Percentiles rank a stretch among this genome's conserved stretches.
phyloP scores from a whole-genome alignment of 176 grass and related monocot species.

The Musa troglodytarum region DNA sequence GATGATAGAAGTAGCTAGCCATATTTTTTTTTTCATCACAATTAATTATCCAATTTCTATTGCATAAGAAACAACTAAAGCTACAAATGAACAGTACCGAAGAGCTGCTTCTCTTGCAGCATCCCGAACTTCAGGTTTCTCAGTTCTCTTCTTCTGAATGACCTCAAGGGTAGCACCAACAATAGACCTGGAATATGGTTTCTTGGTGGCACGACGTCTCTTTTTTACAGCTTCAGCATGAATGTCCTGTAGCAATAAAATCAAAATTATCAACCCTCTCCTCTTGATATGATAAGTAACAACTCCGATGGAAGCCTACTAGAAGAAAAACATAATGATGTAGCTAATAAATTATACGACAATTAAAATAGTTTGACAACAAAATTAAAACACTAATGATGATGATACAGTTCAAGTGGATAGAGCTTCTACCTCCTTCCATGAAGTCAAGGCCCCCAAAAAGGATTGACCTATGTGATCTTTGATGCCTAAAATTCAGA shows the following conservation, averaged over 20 bases:
- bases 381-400: too few species aligned
- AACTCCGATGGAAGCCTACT: neutral
- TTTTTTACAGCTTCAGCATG: conserved; percentile 15
- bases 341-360: too few species aligned
- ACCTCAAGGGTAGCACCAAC: conserved; percentile 8
- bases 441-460: too few species aligned
- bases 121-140: conserved; percentile 11
- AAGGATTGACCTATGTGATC: too few species aligned
- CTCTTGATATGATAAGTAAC: neutral
- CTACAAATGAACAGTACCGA: neutral
- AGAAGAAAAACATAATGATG: neutral
- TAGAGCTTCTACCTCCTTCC: too few species aligned
- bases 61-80: neutral
- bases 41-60: too few species aligned
- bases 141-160: conserved; percentile 17
- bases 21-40: too few species aligned
- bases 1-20: too few species aligned
- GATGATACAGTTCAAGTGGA: too few species aligned
- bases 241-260: neutral
- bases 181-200: conserved; percentile 13
- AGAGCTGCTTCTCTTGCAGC: conserved; percentile 14
- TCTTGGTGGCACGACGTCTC: neutral
- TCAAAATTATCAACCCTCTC: neutral
- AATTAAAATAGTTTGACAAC: too few species aligned
- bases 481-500: too few species aligned